Evolutionary conservation across 345 rosid species (phyloP).

Genomic region (Gossypium turneri): DNA sequence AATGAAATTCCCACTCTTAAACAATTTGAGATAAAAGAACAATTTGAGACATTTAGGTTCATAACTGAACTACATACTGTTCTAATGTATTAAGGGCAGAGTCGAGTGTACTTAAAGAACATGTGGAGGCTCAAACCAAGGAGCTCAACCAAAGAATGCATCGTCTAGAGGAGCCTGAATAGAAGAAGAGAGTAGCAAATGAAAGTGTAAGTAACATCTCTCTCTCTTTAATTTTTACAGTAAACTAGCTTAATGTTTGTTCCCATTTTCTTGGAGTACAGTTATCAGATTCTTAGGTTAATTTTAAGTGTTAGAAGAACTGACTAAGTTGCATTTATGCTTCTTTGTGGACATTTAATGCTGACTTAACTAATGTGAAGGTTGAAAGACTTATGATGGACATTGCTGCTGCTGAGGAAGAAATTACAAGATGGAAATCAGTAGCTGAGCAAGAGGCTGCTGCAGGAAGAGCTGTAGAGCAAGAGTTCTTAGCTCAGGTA

Average conservation of each 20-base stretch:
- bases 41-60: no score
- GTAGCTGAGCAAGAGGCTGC: slow-evolving; percentile 99
- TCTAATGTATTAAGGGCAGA: no score
- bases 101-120: no score
- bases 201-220: slow-evolving; percentile 63
- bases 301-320: slow-evolving; percentile 4
- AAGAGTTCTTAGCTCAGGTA: slow-evolving; percentile 72
- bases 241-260: not conserved
- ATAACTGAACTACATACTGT: no score
- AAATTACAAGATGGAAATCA: slow-evolving; percentile 94
- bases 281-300: not conserved
- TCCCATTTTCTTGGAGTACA: not conserved
- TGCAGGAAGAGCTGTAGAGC: slow-evolving; percentile 94
- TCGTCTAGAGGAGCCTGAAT: slow-evolving; percentile 78
- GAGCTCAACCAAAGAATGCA: slow-evolving; percentile 42
- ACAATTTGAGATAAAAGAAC: no score
- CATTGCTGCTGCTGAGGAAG: slow-evolving; percentile 97
- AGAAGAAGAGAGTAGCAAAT: slow-evolving; percentile 85
- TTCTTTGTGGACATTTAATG: not conserved
- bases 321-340: not conserved
- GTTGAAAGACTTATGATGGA: slow-evolving; percentile 97
- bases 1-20: no score
- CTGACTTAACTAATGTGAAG: slow-evolving; percentile 34
- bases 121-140: no score
- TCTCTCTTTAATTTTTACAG: not conserved